phyloP scores from a whole-genome alignment of 139 green algal genomes.

The Volvox reticuliferus region DNA sequence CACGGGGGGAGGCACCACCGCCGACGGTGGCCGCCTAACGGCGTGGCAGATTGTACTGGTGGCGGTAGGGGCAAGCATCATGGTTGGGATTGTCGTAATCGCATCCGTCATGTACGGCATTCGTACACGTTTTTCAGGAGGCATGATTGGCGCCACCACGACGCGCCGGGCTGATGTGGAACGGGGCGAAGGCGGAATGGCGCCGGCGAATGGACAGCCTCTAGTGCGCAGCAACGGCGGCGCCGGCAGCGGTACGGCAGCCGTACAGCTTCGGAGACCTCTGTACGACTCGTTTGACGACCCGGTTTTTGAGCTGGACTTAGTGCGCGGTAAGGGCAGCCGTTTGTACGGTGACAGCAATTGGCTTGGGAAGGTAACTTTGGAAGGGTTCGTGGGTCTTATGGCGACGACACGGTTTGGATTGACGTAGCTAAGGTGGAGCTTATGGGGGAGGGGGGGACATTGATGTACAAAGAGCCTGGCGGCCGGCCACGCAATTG shows the following conservation, averaged over 20 bases:
- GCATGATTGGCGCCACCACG: not conserved
- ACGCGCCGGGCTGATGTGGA: not conserved
- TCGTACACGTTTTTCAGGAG: not conserved
- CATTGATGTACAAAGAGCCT: too few species aligned
- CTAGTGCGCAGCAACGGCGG: too few species aligned
- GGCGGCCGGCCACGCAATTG: too few species aligned
- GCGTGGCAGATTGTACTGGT: not conserved
- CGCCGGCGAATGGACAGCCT: not conserved
- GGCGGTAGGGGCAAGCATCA: not conserved
- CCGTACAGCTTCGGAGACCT: not conserved
- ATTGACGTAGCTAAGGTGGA: too few species aligned
- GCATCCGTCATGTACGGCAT: not conserved
- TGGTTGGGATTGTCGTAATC: too few species aligned
- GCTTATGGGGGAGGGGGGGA: too few species aligned
- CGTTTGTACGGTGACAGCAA: too few species aligned
- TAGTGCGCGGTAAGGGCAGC: not conserved
- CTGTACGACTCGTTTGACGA: constrained; percentile 40
- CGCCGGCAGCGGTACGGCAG: not conserved
- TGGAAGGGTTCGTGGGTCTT: too few species aligned
- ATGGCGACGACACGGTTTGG: too few species aligned
- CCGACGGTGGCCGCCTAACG: not conserved
- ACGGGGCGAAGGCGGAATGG: not conserved
- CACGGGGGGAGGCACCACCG: not conserved
- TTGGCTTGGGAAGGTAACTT: too few species aligned
- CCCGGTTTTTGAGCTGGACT: constrained; percentile 17